Base-by-base conservation (phyloP, 106 monocot species). In the Triglochin maritima region DNA sequence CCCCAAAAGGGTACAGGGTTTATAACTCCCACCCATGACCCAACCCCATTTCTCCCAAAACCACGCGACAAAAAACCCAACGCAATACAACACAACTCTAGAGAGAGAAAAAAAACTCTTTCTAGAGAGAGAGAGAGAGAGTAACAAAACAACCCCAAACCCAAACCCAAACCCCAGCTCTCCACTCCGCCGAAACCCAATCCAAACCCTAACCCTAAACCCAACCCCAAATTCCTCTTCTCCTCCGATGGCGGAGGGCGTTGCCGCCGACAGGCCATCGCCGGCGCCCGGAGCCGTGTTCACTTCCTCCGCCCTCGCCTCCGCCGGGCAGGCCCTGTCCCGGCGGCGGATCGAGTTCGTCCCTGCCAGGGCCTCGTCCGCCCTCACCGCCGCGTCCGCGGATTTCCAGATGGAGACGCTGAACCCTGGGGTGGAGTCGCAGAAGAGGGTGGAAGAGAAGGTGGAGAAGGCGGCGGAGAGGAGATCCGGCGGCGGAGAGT, bases 281-380 rank as follows among this genome's bases (percentile, higher is more conserved):
- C 2, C 7, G 42, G 44, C 43, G 7, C 44, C 13, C 3, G 44
- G 47, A 44, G n/a, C 4, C 10, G 69, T 47, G 59, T 11, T n/a
- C 29, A 17, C 5, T 1, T 29, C 29, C 29, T 29, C 29, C 1
- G 11, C 5, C 43, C 5, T 11, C 67, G 6, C 8, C 29, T 10
- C 47, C 42, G n/a, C 45, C 68, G 68, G 70, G 55, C 4, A 82
- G 59, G 61, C 69, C 13, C 42, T 88, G 8, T 81, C 92, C 57
- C 50, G 71, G 5, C 58, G 81, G 67, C 76, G 84, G 77, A 92
- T 92, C 52, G 88, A 84, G 70, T 84, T 99, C 70, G 84, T 83
- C 17, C 63, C 63, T 2, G 86, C 84, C 9, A 74, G 78, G 65
- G 66, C 81, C 6, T 73, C 72, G 0, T 64, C 72, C 0, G 50